Percentiles rank a stretch among this genome's conserved stretches.
These are phyloP conservation scores for Cystobasidium pallidum DNA, from an alignment of 1,284 basidiomycete species.

Conservation along the genomic window DNA sequence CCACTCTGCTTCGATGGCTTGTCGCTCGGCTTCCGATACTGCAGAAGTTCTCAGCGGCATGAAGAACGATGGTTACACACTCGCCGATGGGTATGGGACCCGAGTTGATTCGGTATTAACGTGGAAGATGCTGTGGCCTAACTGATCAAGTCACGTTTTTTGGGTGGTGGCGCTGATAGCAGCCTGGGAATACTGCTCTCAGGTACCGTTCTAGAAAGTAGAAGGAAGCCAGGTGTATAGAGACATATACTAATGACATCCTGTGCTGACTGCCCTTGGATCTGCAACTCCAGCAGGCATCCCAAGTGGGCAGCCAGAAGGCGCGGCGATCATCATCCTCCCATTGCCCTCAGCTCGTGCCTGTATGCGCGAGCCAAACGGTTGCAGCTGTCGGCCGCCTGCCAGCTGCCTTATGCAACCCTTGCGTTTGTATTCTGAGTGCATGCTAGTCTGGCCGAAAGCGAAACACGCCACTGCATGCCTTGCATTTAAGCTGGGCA, in stretches of 20 bases:
- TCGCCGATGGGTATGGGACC: neutral
- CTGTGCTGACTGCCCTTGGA: too few species aligned
- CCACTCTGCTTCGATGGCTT: constrained; percentile 33
- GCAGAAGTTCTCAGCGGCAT: constrained; percentile 34
- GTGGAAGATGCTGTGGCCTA: neutral
- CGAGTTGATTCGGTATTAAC: neutral
- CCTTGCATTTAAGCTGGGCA: neutral
- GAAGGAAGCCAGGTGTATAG: too few species aligned
- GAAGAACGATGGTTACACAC: neutral
- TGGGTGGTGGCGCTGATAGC: neutral
- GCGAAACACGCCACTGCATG: constrained; percentile 10
- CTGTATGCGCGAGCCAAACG: too few species aligned
- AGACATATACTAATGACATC: too few species aligned
- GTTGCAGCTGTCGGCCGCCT: neutral
- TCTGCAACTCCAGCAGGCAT: too few species aligned
- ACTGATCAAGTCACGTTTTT: constrained; percentile 7
- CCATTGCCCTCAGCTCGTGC: too few species aligned
- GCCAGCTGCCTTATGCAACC: neutral
- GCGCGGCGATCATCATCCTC: too few species aligned
- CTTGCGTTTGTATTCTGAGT: neutral
- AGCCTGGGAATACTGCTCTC: too few species aligned
- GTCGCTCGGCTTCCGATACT: constrained; percentile 20
- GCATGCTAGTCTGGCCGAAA: neutral
- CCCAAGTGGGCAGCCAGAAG: too few species aligned
- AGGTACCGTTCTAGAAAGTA: too few species aligned